Conservation (phyloP, 306 rosid genomes). For the Vigna radiata region DNA sequence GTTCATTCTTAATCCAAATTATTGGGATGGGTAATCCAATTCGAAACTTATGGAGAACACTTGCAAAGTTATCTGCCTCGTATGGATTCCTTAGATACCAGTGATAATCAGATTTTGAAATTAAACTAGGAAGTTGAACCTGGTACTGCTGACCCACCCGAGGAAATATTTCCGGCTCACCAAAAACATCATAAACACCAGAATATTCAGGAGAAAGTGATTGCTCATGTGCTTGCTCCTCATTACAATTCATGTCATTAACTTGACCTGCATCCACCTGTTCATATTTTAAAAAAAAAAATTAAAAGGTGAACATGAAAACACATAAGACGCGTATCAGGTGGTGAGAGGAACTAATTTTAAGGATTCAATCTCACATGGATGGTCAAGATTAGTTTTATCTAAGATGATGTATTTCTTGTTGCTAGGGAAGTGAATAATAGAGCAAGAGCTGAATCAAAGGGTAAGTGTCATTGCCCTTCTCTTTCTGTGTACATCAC, state of each 20-base stretch:
- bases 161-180: slow-evolving; percentile 72
- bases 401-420: not conserved
- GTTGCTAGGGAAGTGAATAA: not conserved
- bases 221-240: slow-evolving; percentile 56
- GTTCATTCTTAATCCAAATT: slow-evolving; percentile 59
- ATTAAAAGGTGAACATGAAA: not conserved
- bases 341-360: not conserved
- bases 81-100: slow-evolving; percentile 41
- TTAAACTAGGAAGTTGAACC: slow-evolving; percentile 63
- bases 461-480: slow-evolving; percentile 23
- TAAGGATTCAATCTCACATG: not conserved
- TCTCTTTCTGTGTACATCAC: slow-evolving; percentile 22
- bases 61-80: slow-evolving; percentile 43
- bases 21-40: slow-evolving; percentile 68
- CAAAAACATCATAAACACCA: slow-evolving; percentile 57
- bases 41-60: slow-evolving; percentile 50
- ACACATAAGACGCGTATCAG: not conserved
- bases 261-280: slow-evolving; percentile 68
- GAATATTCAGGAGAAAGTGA: slow-evolving; percentile 58
- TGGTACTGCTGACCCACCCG: slow-evolving; percentile 80
- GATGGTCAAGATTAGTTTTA: slow-evolving; percentile 3
- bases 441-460: slow-evolving; percentile 1
- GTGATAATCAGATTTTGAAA: slow-evolving; percentile 54
- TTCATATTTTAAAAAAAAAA: slow-evolving; percentile 40
- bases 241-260: slow-evolving; percentile 46